Evolutionary conservation across 768 basidiomycete species (phyloP), one percentile per base, ranked within the genome.

Genomic region (Mrakia blollopis): DNA sequence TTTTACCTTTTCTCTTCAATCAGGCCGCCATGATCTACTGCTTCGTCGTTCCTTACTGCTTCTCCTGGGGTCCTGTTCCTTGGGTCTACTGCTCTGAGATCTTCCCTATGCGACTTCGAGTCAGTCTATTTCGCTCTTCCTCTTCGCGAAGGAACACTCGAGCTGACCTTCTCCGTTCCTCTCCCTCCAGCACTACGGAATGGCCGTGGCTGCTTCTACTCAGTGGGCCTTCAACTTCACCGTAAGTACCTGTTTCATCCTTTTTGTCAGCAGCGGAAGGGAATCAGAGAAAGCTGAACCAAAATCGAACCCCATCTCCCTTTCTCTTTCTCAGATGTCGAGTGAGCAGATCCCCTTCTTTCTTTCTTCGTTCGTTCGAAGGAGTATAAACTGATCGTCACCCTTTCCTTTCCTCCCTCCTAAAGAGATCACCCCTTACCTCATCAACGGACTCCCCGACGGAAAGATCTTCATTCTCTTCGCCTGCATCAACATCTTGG

Each of bases 41-140:
- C 37, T 77, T 72, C 37, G 76, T 77, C 41, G 61, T 77, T 47
- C 76, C 72, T 18, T 77, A 77, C 76, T 77, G 76, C 70, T 76
- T 76, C 69, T 61, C 69, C 4, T 76, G 76, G 76, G 76, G 61
- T 30, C 69, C 75, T 16, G 75, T 76, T 11, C 69, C 75, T 21
- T 76, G 75, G 75, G 75, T 76, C 23, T 76, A 76, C 57, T 76
- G 75, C 44, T 76, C 63, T 23, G 75, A 28, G 52, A 69, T 76
- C 44, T 69, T 76, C 57, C 69, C 75, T 3, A 71, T 71, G 32
- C 62, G 74, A 47, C n/a, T 75, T 30, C 74, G 74, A 28, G 47
- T 50, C 16, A 18, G 47, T 21, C 10, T 14, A 44, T 41, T 11
- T 11, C 6, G 39, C 4, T 14, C 47, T 21, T 14, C 41, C 21